Evolutionary conservation across 2,329 filamentous ascomycete species (phyloP).

Genomic region (Fusarium fracticaudum): DNA sequence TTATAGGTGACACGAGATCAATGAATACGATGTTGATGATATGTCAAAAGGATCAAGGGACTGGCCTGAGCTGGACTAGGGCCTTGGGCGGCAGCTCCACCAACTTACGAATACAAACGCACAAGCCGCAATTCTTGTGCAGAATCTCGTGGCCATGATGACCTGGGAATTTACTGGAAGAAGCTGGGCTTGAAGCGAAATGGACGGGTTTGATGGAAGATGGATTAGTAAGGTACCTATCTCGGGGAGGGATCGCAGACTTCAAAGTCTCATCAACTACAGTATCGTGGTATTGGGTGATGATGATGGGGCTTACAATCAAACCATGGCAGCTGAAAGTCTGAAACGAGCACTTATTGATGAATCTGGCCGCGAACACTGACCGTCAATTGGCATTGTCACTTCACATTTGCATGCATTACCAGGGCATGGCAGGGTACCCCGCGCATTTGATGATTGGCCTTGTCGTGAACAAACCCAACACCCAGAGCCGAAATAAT

Average conservation of each 20-base stretch:
- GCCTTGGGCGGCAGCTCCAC: neutral
- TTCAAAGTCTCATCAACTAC: neutral
- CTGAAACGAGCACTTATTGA: slow-evolving; percentile 13
- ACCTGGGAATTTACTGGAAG: neutral
- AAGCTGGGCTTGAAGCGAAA: slow-evolving; percentile 10
- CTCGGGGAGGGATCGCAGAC: neutral
- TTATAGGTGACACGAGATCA: slow-evolving; percentile 39
- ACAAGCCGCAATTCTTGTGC: neutral
- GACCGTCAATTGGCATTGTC: neutral
- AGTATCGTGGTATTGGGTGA: neutral
- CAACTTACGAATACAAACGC: slow-evolving; percentile 11
- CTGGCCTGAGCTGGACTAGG: slow-evolving; percentile 4
- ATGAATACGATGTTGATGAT: slow-evolving; percentile 35
- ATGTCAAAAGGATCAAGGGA: slow-evolving; percentile 14
- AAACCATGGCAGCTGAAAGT: slow-evolving; percentile 16
- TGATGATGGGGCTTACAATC: neutral
- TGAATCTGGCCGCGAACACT: neutral
- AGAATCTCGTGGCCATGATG: slow-evolving; percentile 5
- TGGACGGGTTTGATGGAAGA: neutral
- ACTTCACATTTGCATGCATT: neutral
- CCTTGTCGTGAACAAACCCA: neutral
- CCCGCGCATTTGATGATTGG: slow-evolving; percentile 24
- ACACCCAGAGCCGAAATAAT: slow-evolving; percentile 13
- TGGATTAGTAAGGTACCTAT: neutral
- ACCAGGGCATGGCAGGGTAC: slow-evolving; percentile 11